Evolutionary conservation across 805 yeast species (phyloP), one percentile per base, ranked within the genome.

Genomic region (Ogataea pignaliae): DNA sequence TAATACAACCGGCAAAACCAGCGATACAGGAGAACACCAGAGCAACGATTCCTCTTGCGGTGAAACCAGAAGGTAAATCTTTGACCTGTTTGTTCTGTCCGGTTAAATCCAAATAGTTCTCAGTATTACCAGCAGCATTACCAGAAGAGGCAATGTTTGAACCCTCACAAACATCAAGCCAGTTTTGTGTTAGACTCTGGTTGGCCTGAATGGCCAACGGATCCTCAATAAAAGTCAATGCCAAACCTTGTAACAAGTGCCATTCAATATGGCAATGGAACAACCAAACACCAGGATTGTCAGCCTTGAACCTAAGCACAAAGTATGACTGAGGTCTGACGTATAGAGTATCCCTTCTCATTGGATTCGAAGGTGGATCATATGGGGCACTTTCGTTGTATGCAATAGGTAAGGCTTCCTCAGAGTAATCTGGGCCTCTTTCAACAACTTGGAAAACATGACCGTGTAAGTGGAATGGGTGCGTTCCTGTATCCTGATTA

Each of bases 191-290:
- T 40, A 90, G 60, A 42, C 72, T 72, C 66, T 85, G 86, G 44
- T 71, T 70, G 15, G 64, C 65, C 64, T 83, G 88, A 40, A 91
- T 72, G 44, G 74, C 73, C 10, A 64, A 54, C 28, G 99, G 99
- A 44, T 88, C 96, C 70, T 91, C 99, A 43, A 91, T 69, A 36
- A 93, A 70, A 10, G 75, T 72, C 44, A 89, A 56, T 11, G 95
- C 95, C 57, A 91, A 76, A 60, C 99, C 99, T 72, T 93, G 98
- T 59, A 82, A 76, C 73, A 91, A 77, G 71, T 93, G 99, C 99
- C 99, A 91, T 65, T 93, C 98, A 59, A 93, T 85, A 65, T 91
- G 99, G 69, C 99, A 91, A 71, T 91, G 99, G 95, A 93, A 93
- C 66, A 83, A 79, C 99, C 98, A 91, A 36, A 90, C 90, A 72